Evolutionary conservation across 75 land plant genomes (phyloP).

Genomic region (Selaginella tamariscina): DNA sequence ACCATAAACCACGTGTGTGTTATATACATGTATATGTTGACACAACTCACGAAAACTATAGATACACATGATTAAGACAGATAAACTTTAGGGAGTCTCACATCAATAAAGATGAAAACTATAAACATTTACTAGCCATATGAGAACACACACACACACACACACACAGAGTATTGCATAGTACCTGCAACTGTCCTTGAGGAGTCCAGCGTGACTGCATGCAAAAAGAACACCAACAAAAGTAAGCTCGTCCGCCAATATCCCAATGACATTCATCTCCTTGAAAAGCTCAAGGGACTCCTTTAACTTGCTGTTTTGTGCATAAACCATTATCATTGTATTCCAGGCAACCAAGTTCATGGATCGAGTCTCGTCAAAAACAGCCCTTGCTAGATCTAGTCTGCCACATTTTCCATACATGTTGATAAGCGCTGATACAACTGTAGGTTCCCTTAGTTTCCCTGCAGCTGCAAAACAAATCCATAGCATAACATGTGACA

Average conservation of each 20-base stretch:
- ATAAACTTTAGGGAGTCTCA: no score
- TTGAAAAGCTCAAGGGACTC: slow-evolving; percentile 25
- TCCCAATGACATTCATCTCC: slow-evolving; percentile 28
- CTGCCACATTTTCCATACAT: neutral
- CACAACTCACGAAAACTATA: no score
- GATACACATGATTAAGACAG: no score
- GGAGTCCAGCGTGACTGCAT: slow-evolving; percentile 42
- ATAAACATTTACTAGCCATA: no score
- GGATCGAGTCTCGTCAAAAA: neutral
- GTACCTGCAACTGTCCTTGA: slow-evolving; percentile 28
- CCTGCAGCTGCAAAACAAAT: no score
- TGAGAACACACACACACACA: no score
- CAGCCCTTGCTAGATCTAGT: neutral
- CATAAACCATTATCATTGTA: neutral
- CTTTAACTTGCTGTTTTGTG: neutral
- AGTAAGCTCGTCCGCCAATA: slow-evolving; percentile 29
- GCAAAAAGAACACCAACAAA: slow-evolving; percentile 32
- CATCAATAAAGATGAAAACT: no score
- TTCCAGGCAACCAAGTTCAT: neutral
- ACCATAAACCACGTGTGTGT: no score
- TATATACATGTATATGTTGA: no score
- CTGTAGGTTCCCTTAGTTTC: neutral
- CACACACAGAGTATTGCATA: no score
- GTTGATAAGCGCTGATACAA: neutral
- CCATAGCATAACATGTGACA: no score